Base-by-base conservation (phyloP, 257 asterid species). In the Solanum megistacrolobum region DNA sequence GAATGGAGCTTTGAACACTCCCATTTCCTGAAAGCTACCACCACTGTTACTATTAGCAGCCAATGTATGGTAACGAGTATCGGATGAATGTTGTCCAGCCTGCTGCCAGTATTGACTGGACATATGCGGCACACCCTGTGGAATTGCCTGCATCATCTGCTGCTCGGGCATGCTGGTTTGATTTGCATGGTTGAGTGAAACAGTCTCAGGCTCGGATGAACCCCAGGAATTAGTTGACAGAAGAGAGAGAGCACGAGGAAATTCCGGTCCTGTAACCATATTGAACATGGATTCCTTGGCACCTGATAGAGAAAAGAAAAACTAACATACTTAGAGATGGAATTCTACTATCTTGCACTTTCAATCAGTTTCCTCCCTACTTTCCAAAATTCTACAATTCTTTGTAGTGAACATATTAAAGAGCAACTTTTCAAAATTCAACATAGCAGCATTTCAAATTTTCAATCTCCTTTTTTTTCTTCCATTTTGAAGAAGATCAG, bases 231-330 rank as follows among this genome's bases (percentile, higher is more conserved):
- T 91, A 60, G 91, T 95, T 95, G 98, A 95, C 98, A 95, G 98
- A 95, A 95, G 98, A 95, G 98, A 95, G 98, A 95, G 98, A 95
- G 98, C 98, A 93, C 95, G 93, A 65, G 92, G 88, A 88, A 89
- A 91, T 36, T 92, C 96, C 31, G 92, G 92, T 92, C 92, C 96
- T 86, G 89, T 27, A 90, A 85, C 92, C 87, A 92, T 68, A 84
- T 89, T 60, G 62, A 91, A 88, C 65, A 87, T 86, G 73, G 96
- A 86, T 88, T 94, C 95, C 95, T 92, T 94, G 87, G 89, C 88
- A 88, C 95, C 98, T 95, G 91, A 32, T 87, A 83, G n/a, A 79
- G 8, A 72, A 86, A 46, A 1, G 10, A 52, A 58, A 23, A 76
- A 52, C 62, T 8, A 36, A 55, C 8, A 31, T 79, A 82, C 86